These are phyloP conservation scores for Stromatinia cepivora DNA, from an alignment of 2,329 filamentous ascomycete genomes.

Conservation along the genomic window DNA sequence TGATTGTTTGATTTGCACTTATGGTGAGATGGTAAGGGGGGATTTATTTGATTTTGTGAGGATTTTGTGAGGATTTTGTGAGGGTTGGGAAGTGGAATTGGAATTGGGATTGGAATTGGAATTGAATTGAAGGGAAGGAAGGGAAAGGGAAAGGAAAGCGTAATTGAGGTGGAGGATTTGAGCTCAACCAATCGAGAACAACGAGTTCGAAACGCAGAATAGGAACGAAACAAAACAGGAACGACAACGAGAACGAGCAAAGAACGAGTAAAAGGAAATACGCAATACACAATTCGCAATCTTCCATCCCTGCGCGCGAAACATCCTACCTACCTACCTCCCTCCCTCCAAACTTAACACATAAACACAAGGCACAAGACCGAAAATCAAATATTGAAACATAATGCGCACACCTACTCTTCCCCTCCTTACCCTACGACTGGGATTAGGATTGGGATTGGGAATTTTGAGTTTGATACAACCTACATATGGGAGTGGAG, in stretches of 20 bases:
- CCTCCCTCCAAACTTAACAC: too few relatives aligned
- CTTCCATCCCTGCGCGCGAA: too few relatives aligned
- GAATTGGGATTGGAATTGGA: constrained; percentile 20
- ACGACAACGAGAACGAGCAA: neutral
- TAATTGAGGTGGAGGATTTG: too few relatives aligned
- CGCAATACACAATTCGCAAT: neutral
- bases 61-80: neutral
- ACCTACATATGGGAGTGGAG: neutral
- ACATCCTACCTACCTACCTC: too few relatives aligned
- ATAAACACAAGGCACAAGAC: too few relatives aligned
- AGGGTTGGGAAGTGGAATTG: constrained; percentile 21
- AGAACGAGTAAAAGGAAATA: neutral
- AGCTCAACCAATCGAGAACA: too few relatives aligned
- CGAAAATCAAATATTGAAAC: too few relatives aligned
- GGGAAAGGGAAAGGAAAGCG: neutral
- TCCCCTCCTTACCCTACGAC: neutral
- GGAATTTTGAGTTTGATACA: neutral
- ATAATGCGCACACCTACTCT: too few relatives aligned
- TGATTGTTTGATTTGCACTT: too few relatives aligned
- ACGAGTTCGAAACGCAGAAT: too few relatives aligned
- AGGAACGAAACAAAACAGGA: too few relatives aligned
- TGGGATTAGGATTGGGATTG: neutral
- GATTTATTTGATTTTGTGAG: neutral
- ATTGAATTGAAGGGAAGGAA: neutral
- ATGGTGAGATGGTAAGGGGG: too few relatives aligned